Base-by-base conservation (phyloP, 1,284 basidiomycete species). In the Ceratobasidium sp. region DNA sequence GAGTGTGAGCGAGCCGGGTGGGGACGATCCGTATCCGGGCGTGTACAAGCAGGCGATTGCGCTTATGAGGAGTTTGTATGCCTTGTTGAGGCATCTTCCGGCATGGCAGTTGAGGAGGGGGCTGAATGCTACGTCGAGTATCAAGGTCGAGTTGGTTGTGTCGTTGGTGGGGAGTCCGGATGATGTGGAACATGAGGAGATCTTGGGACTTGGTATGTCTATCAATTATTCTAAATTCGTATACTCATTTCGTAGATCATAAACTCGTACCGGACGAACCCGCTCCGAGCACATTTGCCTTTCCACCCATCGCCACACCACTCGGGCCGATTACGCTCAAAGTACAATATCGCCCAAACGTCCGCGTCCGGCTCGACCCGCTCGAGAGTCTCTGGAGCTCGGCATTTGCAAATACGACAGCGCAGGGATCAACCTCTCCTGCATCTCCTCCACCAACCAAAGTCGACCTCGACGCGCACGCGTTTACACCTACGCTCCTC, bases 31-130 rank as follows among this genome's bases (percentile, higher is more conserved):
- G 54, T 71, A 64, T 70, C 71, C 70, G 38, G 72, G 87, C 17
- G 88, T 91, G 69, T 93, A 93, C 83, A 92, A 93, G 78, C 86
- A 91, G 73, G 86, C 87, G 32, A 92, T 93, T 74, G 84, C 88
- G 43, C 82, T 91, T 42, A 92, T 92, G 79, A 83, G 91, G 60
- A 89, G 88, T 75, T 76, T 92, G 3, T 93, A 83, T 79, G 87
- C 85, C 35, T 78, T 92, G 45, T 80, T 92, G 52, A 83, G 89
- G 64, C 82, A 90, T 27, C 81, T 92, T 6, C 91, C 91, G 25
- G 80, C 87, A 1, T 92, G 90, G 89, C 87, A 85, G 75, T 82
- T 91, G 42, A 83, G 84, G 75, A 85, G 85, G 74, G 85, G 85
- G 47, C 78, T 90, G 32, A 81, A 86, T 62, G 79, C 60, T 0